A percentile compares a stretch with the other conserved stretches of the same genome.
phyloP scores from a whole-genome alignment of 2,329 filamentous ascomycete species.

The Colletotrichum navitas region DNA sequence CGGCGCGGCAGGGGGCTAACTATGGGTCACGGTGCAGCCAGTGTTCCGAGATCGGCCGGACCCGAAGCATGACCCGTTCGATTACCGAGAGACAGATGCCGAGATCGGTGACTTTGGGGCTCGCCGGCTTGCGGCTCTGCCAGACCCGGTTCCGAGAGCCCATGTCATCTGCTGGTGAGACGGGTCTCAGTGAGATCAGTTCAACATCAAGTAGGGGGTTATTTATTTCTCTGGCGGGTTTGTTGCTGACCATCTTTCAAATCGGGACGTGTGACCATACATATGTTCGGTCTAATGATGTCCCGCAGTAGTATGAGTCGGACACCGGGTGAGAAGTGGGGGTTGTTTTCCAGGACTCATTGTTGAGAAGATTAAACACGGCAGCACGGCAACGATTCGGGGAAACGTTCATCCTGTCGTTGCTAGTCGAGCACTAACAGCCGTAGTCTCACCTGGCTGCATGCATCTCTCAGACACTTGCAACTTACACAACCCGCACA shows the following conservation, averaged over 20 bases:
- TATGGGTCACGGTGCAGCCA: not conserved
- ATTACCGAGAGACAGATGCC: constrained; percentile 14
- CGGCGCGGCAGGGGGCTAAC: not conserved
- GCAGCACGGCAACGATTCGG: not conserved
- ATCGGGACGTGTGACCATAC: not conserved
- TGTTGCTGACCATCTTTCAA: not conserved
- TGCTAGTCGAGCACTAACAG: not conserved
- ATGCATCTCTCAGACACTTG: constrained; percentile 19
- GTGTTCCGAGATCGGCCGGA: constrained; percentile 37
- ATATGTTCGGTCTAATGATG: not conserved
- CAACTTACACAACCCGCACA: constrained; percentile 23
- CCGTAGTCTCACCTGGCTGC: not conserved
- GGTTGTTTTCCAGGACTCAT: not conserved
- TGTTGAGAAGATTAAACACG: not conserved
- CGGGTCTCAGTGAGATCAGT: not conserved
- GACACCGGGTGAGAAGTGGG: not conserved
- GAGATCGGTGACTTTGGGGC: not conserved
- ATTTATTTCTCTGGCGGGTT: not conserved
- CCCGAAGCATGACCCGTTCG: constrained; percentile 10
- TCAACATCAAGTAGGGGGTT: not conserved
- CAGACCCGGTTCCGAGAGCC: constrained; percentile 3
- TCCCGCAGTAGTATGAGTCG: not conserved
- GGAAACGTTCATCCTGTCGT: constrained; percentile 26
- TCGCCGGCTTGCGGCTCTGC: not conserved
- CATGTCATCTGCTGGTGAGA: not conserved